Evolutionary conservation across 2,329 filamentous ascomycete species (phyloP).

Genomic region (Dactylellina haptotyla): DNA sequence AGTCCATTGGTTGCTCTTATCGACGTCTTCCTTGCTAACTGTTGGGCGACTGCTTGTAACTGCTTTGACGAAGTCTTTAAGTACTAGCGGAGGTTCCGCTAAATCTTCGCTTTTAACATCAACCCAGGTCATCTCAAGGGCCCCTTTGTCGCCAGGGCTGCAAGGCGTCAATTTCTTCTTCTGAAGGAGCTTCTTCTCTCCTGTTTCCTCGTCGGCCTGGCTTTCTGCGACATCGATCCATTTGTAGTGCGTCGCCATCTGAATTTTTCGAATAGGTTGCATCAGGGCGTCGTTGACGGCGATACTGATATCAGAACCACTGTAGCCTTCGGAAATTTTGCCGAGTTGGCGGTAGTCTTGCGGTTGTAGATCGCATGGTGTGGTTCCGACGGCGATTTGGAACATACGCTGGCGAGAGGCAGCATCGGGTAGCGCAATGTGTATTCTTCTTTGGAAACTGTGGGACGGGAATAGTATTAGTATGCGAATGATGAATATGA

Average conservation of each 20-base stretch:
- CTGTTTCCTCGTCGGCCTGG: conserved; percentile 74
- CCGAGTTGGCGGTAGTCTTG: conserved; percentile 84
- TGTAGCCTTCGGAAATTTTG: conserved; percentile 88
- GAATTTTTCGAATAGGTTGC: conserved; percentile 95
- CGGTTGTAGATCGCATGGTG: conserved; percentile 81
- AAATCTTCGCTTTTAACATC: conserved; percentile 84
- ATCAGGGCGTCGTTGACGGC: conserved; percentile 96
- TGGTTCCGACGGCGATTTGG: conserved; percentile 90
- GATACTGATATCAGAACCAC: conserved; percentile 93
- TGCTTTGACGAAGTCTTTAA: conserved; percentile 94
- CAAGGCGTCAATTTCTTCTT: conserved; percentile 82
- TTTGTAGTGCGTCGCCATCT: conserved; percentile 98
- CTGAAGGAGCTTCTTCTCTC: conserved; percentile 63
- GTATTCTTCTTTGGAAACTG: conserved; percentile 88
- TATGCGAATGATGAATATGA: too few species aligned
- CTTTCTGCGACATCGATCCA: conserved; percentile 70
- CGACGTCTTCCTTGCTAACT: conserved; percentile 85
- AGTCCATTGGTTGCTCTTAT: conserved; percentile 90
- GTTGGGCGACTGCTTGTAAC: conserved; percentile 89
- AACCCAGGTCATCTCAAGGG: conserved; percentile 93
- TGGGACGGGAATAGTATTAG: conserved; percentile 15
- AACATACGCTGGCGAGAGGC: conserved; percentile 94
- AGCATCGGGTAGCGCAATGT: conserved; percentile 89
- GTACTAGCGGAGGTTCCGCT: conserved; percentile 82
- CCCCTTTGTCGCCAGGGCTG: conserved; percentile 86